phyloP scores from a whole-genome alignment of 495 filamentous ascomycete species.

The Xanthoparmelia taractica region DNA sequence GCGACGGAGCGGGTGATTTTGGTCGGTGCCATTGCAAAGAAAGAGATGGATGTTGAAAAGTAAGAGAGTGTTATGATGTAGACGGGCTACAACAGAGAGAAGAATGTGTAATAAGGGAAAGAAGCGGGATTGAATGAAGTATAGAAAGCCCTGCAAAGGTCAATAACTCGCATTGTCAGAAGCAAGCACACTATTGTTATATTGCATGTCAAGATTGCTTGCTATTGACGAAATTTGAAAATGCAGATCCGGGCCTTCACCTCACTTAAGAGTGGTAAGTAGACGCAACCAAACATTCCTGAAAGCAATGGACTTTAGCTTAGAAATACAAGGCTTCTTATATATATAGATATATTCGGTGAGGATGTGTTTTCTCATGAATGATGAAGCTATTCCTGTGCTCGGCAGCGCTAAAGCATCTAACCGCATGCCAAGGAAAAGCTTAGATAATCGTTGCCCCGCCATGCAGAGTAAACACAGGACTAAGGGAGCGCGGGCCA shows the following conservation, averaged over 20 bases:
- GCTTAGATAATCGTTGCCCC: conserved; percentile 10
- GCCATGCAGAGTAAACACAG: conserved; percentile 13
- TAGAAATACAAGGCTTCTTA: background rate
- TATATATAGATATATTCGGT: background rate
- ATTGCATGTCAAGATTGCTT: background rate
- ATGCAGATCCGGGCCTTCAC: background rate
- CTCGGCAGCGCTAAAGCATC: conserved; percentile 9
- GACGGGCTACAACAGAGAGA: background rate
- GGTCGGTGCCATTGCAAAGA: background rate
- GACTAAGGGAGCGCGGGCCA: background rate
- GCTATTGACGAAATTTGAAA: background rate
- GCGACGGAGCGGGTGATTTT: background rate
- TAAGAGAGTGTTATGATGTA: background rate
- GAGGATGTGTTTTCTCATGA: background rate
- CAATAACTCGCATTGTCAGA: background rate
- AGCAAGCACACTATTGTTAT: background rate
- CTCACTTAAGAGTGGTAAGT: background rate
- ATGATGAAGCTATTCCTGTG: background rate
- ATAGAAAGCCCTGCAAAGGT: background rate
- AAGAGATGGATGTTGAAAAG: background rate
- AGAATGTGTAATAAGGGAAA: background rate
- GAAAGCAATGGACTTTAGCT: too few species aligned
- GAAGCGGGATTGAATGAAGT: background rate
- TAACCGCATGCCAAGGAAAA: conserved; percentile 9
- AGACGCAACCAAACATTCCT: background rate